These are phyloP conservation scores for Moesziomyces parantarcticus DNA, from an alignment of 1,284 basidiomycete genomes.

Conservation along the genomic window DNA sequence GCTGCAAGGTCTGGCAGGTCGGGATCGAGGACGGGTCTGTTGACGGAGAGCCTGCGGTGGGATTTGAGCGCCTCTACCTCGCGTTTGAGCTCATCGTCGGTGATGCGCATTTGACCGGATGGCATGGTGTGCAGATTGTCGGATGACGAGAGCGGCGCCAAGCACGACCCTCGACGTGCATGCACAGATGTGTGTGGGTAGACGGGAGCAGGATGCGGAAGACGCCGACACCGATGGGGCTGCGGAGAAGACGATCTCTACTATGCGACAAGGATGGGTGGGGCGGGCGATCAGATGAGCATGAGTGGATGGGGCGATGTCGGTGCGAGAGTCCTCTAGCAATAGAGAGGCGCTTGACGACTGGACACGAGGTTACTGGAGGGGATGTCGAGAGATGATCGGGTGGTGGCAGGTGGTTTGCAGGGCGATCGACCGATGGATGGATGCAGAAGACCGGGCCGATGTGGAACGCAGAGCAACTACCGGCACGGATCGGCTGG, in stretches of 20 bases:
- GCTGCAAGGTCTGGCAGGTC: slow-evolving; percentile 64
- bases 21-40: slow-evolving; percentile 62
- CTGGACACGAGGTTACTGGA: neutral
- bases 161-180: neutral
- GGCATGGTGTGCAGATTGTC: slow-evolving; percentile 23
- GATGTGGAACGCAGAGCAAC: neutral
- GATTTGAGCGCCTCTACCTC: slow-evolving; percentile 66
- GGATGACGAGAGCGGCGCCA: neutral
- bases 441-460: neutral
- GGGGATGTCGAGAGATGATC: no score
- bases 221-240: neutral
- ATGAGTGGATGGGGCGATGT: neutral
- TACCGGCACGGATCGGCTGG: neutral
- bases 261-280: neutral
- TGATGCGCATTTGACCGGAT: slow-evolving; percentile 39
- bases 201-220: neutral
- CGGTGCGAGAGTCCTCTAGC: neutral
- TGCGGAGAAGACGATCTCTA: neutral
- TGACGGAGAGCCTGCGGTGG: slow-evolving; percentile 62
- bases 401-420: no score
- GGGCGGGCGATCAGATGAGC: no score
- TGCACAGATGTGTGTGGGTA: neutral
- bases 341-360: neutral
- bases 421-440: no score
- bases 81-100: slow-evolving; percentile 61